These are phyloP conservation scores for Quercus suber DNA, from an alignment of 306 rosid species.

Conservation along the genomic window DNA sequence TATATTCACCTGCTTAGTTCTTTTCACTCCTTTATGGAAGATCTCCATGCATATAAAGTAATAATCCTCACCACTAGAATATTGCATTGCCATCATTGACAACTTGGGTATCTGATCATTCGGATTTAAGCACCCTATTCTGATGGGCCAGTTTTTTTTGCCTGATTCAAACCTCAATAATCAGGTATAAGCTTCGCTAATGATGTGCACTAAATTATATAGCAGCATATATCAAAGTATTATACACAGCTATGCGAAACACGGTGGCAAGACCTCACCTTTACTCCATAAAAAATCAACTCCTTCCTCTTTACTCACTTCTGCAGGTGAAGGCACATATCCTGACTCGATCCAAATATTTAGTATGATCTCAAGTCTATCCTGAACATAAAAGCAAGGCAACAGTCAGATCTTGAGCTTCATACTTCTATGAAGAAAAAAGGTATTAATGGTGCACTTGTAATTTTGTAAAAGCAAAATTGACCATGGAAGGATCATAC, in stretches of 20 bases:
- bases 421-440: neutral
- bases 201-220: neutral
- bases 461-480: neutral
- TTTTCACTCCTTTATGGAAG: constrained; percentile 29
- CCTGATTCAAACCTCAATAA: constrained; percentile 43
- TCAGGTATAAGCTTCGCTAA: constrained; percentile 16
- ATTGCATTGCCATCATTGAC: constrained; percentile 61
- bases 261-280: constrained; percentile 41
- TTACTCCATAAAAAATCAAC: constrained; percentile 51
- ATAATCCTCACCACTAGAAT: constrained; percentile 47
- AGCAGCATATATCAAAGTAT: neutral
- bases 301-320: constrained; percentile 80
- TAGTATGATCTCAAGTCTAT: constrained; percentile 84
- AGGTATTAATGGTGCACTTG: neutral
- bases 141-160: constrained; percentile 59
- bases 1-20: constrained; percentile 47
- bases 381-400: constrained; percentile 47
- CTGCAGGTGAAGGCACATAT: constrained; percentile 76
- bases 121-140: constrained; percentile 74
- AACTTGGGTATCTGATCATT: constrained; percentile 55
- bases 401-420: neutral
- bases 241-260: constrained; percentile 6
- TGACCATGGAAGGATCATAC: neutral
- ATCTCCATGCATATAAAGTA: constrained; percentile 65
- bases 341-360: constrained; percentile 75